These are phyloP conservation scores for Pseudonitzschia pungens DNA, from an alignment of 108 stramenopile genomes.

Conservation along the genomic window DNA sequence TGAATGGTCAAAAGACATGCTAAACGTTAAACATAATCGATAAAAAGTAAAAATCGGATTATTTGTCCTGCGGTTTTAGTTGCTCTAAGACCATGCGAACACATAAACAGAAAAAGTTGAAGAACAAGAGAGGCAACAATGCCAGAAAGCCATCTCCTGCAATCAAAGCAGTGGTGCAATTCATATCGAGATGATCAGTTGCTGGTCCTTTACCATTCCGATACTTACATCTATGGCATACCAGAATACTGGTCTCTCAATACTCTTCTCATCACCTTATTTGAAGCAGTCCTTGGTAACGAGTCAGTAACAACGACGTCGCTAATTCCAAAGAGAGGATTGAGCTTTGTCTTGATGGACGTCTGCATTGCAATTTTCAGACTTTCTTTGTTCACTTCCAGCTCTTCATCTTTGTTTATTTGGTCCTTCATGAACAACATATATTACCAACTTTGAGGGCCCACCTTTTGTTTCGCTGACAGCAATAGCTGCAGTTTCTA, in stretches of 20 bases:
- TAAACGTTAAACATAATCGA: slow-evolving; percentile 57
- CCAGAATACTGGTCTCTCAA: slow-evolving; percentile 28
- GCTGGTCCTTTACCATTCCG: background rate
- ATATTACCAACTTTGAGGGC: slow-evolving; percentile 35
- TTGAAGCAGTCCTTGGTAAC: slow-evolving; percentile 39
- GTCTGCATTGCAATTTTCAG: slow-evolving; percentile 29
- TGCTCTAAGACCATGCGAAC: too few species aligned
- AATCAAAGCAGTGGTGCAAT: too few species aligned
- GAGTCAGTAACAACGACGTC: slow-evolving; percentile 25
- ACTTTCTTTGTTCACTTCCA: slow-evolving; percentile 12
- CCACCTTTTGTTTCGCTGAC: slow-evolving; percentile 31
- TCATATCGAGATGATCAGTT: background rate
- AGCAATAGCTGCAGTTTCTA: slow-evolving; percentile 46
- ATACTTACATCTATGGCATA: background rate
- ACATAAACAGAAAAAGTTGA: too few species aligned
- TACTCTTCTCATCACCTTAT: slow-evolving; percentile 40
- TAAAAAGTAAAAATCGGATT: slow-evolving; percentile 11
- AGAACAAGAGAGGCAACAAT: too few species aligned
- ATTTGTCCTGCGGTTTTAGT: background rate
- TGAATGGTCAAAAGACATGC: slow-evolving; percentile 77
- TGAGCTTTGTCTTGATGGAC: slow-evolving; percentile 34
- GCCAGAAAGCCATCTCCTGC: too few species aligned
- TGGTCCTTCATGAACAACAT: slow-evolving; percentile 24
- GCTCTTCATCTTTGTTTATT: background rate
- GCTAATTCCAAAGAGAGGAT: slow-evolving; percentile 38